A percentile compares a stretch with the other conserved stretches of the same genome.
These are phyloP conservation scores for Tuber aestivum DNA, from an alignment of 495 filamentous ascomycete genomes.

Conservation along the genomic window DNA sequence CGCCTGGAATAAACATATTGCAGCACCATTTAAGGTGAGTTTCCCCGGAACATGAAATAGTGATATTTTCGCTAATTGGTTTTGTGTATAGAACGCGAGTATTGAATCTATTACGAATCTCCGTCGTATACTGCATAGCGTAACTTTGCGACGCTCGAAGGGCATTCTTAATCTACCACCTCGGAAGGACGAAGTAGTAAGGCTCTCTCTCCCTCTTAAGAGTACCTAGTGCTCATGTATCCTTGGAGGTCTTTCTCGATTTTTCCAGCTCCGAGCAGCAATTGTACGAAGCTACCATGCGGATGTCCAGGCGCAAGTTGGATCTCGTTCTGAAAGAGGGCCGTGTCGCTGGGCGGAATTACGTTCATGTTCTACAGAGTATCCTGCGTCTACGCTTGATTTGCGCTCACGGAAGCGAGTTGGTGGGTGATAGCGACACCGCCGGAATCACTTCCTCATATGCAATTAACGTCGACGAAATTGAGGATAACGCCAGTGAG, in stretches of 20 bases:
- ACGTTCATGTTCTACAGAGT: constrained; percentile 80
- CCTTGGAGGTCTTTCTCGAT: constrained; percentile 51
- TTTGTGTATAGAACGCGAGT: constrained; percentile 51
- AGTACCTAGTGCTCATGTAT: not conserved
- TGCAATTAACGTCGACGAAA: constrained; percentile 71
- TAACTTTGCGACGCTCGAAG: constrained; percentile 88
- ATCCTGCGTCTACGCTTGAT: constrained; percentile 86
- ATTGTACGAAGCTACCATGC: constrained; percentile 54
- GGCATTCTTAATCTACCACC: constrained; percentile 77
- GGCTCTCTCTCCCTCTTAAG: not conserved
- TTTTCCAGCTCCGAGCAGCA: constrained; percentile 50
- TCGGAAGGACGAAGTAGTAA: constrained; percentile 64
- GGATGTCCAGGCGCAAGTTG: constrained; percentile 52
- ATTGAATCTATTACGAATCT: constrained; percentile 76
- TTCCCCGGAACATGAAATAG: not conserved
- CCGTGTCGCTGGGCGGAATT: constrained; percentile 71
- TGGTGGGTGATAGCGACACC: constrained; percentile 75
- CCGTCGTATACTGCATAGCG: constrained; percentile 82
- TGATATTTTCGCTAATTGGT: constrained; percentile 7
- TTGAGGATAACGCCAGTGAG: constrained; percentile 47
- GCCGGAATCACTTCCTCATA: constrained; percentile 71
- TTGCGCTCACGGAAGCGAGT: constrained; percentile 84
- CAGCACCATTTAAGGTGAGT: constrained; percentile 68
- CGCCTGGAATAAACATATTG: constrained; percentile 70
- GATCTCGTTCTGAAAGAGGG: constrained; percentile 53